Evolutionary conservation across 352 stramenopile species (phyloP), one percentile per base, ranked within the genome.

Genomic region (Pythium periplocum): DNA sequence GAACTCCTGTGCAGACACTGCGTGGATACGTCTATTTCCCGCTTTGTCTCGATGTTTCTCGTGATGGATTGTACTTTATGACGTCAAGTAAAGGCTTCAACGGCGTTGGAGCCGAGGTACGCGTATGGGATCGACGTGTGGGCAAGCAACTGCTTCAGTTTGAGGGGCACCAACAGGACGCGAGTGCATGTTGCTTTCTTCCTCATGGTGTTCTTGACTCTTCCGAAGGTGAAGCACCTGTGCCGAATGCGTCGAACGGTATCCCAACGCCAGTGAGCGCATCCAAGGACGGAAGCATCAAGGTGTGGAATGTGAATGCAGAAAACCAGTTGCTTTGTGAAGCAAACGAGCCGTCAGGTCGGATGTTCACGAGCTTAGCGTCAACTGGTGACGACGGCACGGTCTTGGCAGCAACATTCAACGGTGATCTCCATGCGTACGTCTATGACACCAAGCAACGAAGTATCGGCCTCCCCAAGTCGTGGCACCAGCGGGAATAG

Each of bases 41-140:
- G 0, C 60, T 93, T 10, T 73, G 77, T 30, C 65, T 95, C 52
- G 75, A 83, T 17, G 53, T 82, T 17, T 73, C 75, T 0, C 3
- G 49, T 8, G 75, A 88, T 32, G 73, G 59, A 3, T 68, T 68
- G 3, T 88, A 90, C 53, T 26, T 95, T 7, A 45, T 93, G 34
- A 93, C 85, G 2, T 90, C 82, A 2, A 95, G 85, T 55, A 95
- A 93, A 59, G 85, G 85, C 0, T 93, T 93, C 53, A 95, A 86
- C 45, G 78, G 83, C 7, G 75, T 95, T 31, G 85, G 85, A 2
- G 79, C 72, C 31, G 85, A 93, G 48, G 68, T 78, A 12, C 72
- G 83, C 52, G 69, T 95, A 2, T 95, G 85, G 85, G 85, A 95
- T 52, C 71, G 83, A 48, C 81, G 85, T 6, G 86, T 55, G 32